Evolutionary conservation across 2,329 filamentous ascomycete genomes (phyloP), one percentile per base, ranked within the genome.

Genomic region (Pseudogymnoascus sp.): DNA sequence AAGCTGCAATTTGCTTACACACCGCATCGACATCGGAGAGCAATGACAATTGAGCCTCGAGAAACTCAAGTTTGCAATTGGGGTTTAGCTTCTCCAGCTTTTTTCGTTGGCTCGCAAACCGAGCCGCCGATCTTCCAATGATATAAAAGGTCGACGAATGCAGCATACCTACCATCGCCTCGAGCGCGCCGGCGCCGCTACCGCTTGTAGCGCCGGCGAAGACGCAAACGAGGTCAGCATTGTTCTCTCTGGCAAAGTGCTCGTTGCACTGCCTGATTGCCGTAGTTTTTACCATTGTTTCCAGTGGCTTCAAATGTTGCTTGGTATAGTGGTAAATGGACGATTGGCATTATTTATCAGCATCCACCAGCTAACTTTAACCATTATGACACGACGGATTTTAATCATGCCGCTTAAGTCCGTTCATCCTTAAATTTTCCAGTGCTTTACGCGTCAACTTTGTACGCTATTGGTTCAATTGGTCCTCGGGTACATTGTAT

Each of bases 181-280:
- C 61, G 2, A 67, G 18, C 1, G 65, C 65, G 21, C 62, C 61
- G 5, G 57, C 37, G 34, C 80, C 80, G 36, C 82, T 78, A 40
- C 81, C 81, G 26, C 74, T 79, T 2, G 80, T 82, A 21, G 72
- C 80, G 12, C 81, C 80, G 12, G 78, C 75, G 66, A 83, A 82
- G 64, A 82, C 76, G 23, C 77, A 79, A 5, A 80, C 76, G 14
- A 80, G 72, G 5, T 74, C 71, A 4, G 71, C 54, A 62, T 64
- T 23, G 2, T 63, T 61, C 36, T 63, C 29, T 34, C 18, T 62
- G 37, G 62, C 59, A 54, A 65, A 64, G 12, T 21, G 23, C 3
- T 26, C 47, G 37, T 65, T 65, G 45, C n/a, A 34, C 14, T 60
- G 14, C 12, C 29, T 65, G 29, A 47, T 14, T 64, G 21, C 7